Evolutionary conservation across 441 rosid genomes (phyloP), one percentile per base, ranked within the genome.

Genomic region (Populus hybrid): DNA sequence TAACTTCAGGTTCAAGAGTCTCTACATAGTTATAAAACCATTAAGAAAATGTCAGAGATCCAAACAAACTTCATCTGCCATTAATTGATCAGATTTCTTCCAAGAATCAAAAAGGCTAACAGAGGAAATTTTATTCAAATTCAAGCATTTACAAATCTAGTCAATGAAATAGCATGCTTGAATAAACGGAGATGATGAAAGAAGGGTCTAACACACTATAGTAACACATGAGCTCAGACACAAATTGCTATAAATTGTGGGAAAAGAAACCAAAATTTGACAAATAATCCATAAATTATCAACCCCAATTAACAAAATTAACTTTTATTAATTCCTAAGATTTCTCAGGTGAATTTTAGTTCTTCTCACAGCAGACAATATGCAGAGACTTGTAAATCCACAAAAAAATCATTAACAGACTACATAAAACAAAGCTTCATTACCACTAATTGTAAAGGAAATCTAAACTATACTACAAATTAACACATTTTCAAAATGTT

Each of bases 1-100:
- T 88, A 74, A 91, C 95, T 78, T 88, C 91, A 16, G 93, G 92
- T 57, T 92, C 97, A 76, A 88, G 85, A 75, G 89, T 88, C 82
- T 91, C 96, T 89, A 83, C 85, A 63, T 36, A 11, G 42, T 70
- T 28, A 23, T 9, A 61, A 9, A 32, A 20, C 50, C 38, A 40
- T 18, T 10, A 71, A 79, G 66, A 63, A 79, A 81, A 73, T 74
- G 59, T 76, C 70, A 75, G 81, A 76, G 35, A 68, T 40, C 23
- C 69, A 69, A 70, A 16, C 71, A 69, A 70, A 66, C 24, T 64
- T 21, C 12, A 11, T 63, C 32, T 36, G 36, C 50, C 59, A 38
- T 18, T 23, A 35, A 35, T 8, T 14, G 20, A 61, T 0, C 7
- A 59, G 28, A 30, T 71, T 32, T 21, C 23, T 50, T 61, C 32